Conservation (phyloP, 257 asterid species). For the Plantago elongata region DNA sequence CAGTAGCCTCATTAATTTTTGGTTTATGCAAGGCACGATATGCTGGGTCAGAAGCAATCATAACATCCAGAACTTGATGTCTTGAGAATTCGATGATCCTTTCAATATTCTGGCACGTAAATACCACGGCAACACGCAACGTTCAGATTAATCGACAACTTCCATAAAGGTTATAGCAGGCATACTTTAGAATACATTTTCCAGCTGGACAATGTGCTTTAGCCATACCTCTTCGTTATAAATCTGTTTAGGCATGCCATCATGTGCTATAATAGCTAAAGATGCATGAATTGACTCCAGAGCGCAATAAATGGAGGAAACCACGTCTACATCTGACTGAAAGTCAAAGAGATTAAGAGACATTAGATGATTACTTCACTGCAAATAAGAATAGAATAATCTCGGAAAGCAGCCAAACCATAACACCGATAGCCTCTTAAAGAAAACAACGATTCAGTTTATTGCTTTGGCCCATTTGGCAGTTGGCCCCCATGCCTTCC, state of each 20-base stretch:
- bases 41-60: slow-evolving; percentile 87
- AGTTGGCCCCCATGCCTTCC: too few relatives aligned
- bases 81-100: slow-evolving; percentile 95
- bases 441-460: neutral
- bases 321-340: slow-evolving; percentile 83
- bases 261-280: slow-evolving; percentile 75
- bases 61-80: slow-evolving; percentile 84
- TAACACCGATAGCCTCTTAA: neutral
- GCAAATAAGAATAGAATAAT: slow-evolving; percentile 11
- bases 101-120: slow-evolving; percentile 68
- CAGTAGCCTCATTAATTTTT: slow-evolving; percentile 46
- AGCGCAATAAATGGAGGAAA: slow-evolving; percentile 66
- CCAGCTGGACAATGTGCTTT: slow-evolving; percentile 17
- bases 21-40: slow-evolving; percentile 92
- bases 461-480: neutral
- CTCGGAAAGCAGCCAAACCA: slow-evolving; percentile 11
- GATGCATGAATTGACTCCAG: slow-evolving; percentile 95
- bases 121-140: slow-evolving; percentile 27
- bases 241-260: slow-evolving; percentile 88
- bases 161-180: slow-evolving; percentile 11
- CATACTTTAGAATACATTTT: slow-evolving; percentile 18
- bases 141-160: slow-evolving; percentile 15
- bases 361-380: slow-evolving; percentile 11
- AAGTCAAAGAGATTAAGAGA: slow-evolving; percentile 27
- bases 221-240: slow-evolving; percentile 85